Base-by-base conservation (phyloP, 1,139 yeast species). In the Geotrichum macrosporum region DNA sequence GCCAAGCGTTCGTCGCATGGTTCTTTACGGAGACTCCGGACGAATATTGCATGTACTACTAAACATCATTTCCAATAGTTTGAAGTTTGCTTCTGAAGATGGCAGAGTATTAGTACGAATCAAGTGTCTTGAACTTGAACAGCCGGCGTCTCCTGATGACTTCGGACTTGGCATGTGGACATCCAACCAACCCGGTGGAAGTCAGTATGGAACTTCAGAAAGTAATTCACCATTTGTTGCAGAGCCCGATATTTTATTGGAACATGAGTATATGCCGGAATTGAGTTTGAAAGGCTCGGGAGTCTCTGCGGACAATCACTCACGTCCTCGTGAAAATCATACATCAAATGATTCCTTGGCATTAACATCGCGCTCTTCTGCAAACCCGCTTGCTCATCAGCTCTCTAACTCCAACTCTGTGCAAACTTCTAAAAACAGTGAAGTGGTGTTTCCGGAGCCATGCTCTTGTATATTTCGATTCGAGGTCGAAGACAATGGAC, bases 401-500 rank as follows among this genome's bases (percentile, higher is more conserved):
- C 29, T n/a, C 9, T n/a, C 13, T 16, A 16, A n/a, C 16, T 16
- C 24, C 24, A 26, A 13, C 22, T 15, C 19, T 8, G 13, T 27
- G 9, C 19, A 20, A n/a, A 26, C 26, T 6, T n/a, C 29, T 5
- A 19, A 21, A 20, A 5, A 5, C 15, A 8, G 15, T 20, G 8
- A 20, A 20, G 27, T 12, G 3, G 22, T 13, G 10, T 35, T 35
- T 10, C 15, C 29, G 5, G 29, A 35, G 15, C 40, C 40, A 6
- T 9, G n/a, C 18, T 21, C 40, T 10, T 36, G 40, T 18, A 10
- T 36, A 35, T 36, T 43, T 15, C 41, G 40, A 15, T 36, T 43
- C 26, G 81, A 80, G 52, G 95, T 92, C 5, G 75, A 75, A 31
- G 98, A 92, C 64, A 84, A 94, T 0, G 98, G 98, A 3, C 87